Evolutionary conservation across 495 filamentous ascomycete species (phyloP).

Genomic region (Xylaria intraflava): DNA sequence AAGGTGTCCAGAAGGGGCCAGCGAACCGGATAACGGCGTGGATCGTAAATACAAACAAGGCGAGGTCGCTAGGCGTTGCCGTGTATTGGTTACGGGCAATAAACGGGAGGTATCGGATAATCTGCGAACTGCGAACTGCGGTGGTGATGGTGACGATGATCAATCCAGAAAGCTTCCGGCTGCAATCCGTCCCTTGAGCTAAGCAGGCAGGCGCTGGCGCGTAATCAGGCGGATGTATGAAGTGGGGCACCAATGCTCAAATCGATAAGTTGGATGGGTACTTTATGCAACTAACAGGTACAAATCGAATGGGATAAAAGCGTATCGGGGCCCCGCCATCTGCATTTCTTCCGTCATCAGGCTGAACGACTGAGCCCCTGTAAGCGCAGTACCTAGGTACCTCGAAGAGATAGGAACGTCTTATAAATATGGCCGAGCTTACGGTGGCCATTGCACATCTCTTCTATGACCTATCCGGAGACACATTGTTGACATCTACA

Average conservation of each 20-base stretch:
- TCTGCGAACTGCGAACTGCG: not conserved
- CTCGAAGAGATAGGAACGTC: no score
- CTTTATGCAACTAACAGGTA: not conserved
- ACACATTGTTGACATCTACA: not conserved
- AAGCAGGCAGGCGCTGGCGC: conserved; percentile 27
- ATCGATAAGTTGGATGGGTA: not conserved
- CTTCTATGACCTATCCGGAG: conserved; percentile 5
- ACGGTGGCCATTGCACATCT: no score
- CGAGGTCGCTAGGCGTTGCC: no score
- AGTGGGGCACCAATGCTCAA: conserved; percentile 1
- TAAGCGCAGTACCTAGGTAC: no score
- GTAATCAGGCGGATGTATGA: conserved; percentile 25
- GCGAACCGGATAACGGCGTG: not conserved
- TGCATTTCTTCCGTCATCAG: no score
- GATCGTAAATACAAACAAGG: not conserved
- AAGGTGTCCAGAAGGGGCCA: not conserved
- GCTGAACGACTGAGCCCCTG: no score
- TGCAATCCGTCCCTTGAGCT: not conserved
- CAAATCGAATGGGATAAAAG: not conserved
- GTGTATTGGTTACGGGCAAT: not conserved
- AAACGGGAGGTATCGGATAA: not conserved
- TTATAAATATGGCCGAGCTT: no score
- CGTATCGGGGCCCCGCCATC: not conserved
- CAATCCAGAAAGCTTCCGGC: conserved; percentile 1
- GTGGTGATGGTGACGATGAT: conserved; percentile 3